Base-by-base conservation (phyloP, 495 filamentous ascomycete genomes). In the Umbilicaria muhlenbergii region DNA sequence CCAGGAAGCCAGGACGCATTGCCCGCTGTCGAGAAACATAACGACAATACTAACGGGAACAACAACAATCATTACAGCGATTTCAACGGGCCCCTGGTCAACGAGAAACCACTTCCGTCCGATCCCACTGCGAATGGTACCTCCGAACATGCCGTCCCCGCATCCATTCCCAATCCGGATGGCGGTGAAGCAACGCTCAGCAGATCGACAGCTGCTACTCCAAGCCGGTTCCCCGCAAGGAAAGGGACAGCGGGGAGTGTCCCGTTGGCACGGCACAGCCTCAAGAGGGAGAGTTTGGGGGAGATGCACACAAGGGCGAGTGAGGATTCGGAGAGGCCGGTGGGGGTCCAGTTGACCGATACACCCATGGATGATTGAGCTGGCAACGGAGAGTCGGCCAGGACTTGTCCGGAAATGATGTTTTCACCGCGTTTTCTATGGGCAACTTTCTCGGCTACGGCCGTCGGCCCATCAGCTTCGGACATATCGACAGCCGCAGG, bases 341-440 rank as follows among this genome's bases (percentile, higher is more conserved):
- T 69, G 46, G 83, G 86, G 17, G 83, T 93, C 19, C 81, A 78
- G 43, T 69, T 94, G 60, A 78, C 77, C 45, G 86, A 94, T 56
- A 76, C 73, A 60, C 81, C 86, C 12, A 86, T 89, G 83, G 81
- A 88, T 59, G 81, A 91, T 61, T 87, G 51, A 59, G 28, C 4
- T 4, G 14, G 14, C 19, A 21, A 21, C 19, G 19, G 19, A 21
- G 5, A 21, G 19, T 21, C 19, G 19, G 19, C 5, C 19, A 21
- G 19, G 19, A 5, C 19, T 21, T 21, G 19, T 5, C 19, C 19
- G 19, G 19, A 21, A 5, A 2, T 21, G 19, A 2, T 2, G 2
- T 21, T 21, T 21, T 21, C 5, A n/a, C n/a, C n/a, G 19, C 19
- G 5, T 21, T 21, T 21, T 21, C 19, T 5, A 21, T 21, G 19